A percentile compares a stretch with the other conserved stretches of the same genome.
phyloP scores from a whole-genome alignment of 805 yeast genomes.

The Zygotorulaspora florentina region DNA sequence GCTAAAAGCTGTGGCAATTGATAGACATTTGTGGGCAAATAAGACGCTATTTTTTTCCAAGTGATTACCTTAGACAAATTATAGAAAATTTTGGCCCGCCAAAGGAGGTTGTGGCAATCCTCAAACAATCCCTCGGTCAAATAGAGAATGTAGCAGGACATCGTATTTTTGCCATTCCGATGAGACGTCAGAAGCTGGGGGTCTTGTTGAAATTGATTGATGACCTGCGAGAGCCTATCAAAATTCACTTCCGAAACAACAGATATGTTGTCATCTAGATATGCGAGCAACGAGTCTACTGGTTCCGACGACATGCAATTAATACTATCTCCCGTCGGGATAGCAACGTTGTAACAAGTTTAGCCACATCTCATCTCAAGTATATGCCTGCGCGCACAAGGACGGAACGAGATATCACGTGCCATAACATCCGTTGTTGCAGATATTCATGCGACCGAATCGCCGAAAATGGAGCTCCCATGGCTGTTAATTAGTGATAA shows the following conservation, averaged over 20 bases:
- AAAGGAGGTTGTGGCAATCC: background rate
- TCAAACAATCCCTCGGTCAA: constrained; percentile 10
- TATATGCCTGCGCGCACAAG: no score
- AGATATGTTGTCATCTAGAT: constrained; percentile 12
- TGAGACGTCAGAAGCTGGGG: constrained; percentile 13
- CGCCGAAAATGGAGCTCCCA: no score
- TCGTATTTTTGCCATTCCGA: background rate
- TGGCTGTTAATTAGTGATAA: no score
- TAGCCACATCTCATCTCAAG: no score
- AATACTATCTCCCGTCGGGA: background rate
- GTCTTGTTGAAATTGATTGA: constrained; percentile 29
- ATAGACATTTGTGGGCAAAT: constrained; percentile 57
- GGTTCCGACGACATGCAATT: constrained; percentile 4
- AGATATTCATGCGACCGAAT: no score
- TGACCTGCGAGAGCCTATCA: constrained; percentile 10
- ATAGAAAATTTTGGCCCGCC: constrained; percentile 45
- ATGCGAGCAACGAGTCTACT: constrained; percentile 6
- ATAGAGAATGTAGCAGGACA: constrained; percentile 2
- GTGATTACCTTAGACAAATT: constrained; percentile 62
- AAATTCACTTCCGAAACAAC: constrained; percentile 4
- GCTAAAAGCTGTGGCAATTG: constrained; percentile 40
- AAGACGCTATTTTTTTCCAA: constrained; percentile 53
- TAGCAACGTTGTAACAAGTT: no score
- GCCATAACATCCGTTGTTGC: no score
- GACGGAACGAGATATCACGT: no score